Conservation (phyloP, 345 rosid species). For the Angophora floribunda region DNA sequence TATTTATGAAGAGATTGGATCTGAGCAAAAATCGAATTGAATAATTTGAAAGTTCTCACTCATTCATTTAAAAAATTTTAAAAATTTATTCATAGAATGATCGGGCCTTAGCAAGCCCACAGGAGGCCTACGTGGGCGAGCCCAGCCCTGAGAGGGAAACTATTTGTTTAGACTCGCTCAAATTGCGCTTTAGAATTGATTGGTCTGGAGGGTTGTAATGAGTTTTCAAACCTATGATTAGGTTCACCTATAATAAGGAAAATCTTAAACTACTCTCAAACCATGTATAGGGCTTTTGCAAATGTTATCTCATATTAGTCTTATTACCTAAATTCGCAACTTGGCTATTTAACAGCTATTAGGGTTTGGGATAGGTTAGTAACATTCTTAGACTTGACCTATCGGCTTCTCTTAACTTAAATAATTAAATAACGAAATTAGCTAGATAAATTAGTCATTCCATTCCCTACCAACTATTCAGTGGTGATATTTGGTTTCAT, state of each 20-base stretch:
- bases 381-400: not conserved
- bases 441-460: not conserved
- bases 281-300: not conserved
- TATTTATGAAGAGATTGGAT: not conserved
- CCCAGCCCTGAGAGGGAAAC: not conserved
- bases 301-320: not conserved
- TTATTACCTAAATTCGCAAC: not conserved
- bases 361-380: not conserved
- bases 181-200: not conserved
- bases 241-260: not conserved
- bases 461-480: not conserved
- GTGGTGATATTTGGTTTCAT: not conserved
- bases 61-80: not conserved
- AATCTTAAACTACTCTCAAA: not conserved
- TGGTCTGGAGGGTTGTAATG: not conserved
- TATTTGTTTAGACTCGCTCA: not conserved
- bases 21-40: accelerated
- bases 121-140: not conserved
- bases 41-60: not conserved
- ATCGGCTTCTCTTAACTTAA: not conserved
- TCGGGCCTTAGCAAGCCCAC: not conserved
- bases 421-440: not conserved
- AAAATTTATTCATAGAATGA: not conserved
- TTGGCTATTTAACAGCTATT: not conserved
- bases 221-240: not conserved